Evolutionary conservation across 805 yeast genomes (phyloP).

Genomic region (Kregervanrija fluxuum): DNA sequence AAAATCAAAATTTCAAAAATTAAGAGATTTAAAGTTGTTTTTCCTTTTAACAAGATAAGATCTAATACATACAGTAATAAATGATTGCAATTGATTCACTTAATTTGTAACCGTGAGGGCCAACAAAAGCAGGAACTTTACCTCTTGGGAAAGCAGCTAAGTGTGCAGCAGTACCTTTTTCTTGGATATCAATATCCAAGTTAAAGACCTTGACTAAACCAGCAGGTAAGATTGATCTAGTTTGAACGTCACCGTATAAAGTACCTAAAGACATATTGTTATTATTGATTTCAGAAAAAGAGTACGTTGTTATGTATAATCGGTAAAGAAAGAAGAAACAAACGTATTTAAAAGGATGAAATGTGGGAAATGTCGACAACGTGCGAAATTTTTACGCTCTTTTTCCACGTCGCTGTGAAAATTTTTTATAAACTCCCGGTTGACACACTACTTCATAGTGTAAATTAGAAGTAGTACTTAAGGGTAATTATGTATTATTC

Average conservation of each 20-base stretch:
- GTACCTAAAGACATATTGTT: constrained; percentile 29
- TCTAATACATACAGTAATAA: constrained; percentile 35
- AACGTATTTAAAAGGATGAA: no score
- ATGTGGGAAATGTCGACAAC: no score
- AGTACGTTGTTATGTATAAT: background rate
- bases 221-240: constrained; percentile 26
- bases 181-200: constrained; percentile 42
- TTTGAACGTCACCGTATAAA: constrained; percentile 25
- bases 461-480: no score
- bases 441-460: background rate
- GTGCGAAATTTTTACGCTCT: no score
- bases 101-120: constrained; percentile 66
- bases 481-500: no score
- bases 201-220: constrained; percentile 49
- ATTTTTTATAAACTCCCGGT: background rate
- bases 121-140: constrained; percentile 62
- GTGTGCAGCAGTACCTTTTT: constrained; percentile 25
- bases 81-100: constrained; percentile 62
- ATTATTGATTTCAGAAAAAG: constrained; percentile 1
- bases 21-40: background rate
- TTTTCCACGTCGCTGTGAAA: background rate
- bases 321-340: background rate
- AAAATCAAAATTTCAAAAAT: constrained; percentile 4
- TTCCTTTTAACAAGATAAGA: background rate
- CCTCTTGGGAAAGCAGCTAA: constrained; percentile 55